These are phyloP conservation scores for Geotrichum citri-aurantii DNA, from an alignment of 1,139 yeast species.

Conservation along the genomic window DNA sequence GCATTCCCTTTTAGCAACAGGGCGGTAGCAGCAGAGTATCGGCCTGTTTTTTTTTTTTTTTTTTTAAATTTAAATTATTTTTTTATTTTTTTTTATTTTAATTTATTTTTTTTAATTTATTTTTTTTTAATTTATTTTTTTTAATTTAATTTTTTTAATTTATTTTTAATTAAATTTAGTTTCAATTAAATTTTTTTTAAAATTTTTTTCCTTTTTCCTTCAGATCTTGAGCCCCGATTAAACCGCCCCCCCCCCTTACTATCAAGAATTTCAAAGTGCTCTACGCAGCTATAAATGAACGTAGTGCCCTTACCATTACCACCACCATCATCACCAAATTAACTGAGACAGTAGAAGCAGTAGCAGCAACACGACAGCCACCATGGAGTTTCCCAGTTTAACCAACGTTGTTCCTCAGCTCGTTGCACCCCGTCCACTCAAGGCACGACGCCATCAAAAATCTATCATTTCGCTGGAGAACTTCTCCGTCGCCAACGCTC, in stretches of 20 bases:
- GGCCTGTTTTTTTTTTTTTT: neutral
- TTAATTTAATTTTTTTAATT: too few species aligned
- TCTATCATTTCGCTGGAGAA: conserved; percentile 23
- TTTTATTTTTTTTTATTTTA: too few species aligned
- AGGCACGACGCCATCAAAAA: conserved; percentile 24
- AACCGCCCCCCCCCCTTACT: neutral
- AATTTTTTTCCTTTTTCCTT: neutral
- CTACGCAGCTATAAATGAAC: neutral
- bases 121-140: too few species aligned
- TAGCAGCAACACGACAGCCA: neutral
- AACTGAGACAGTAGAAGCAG: neutral
- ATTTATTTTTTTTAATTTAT: too few species aligned
- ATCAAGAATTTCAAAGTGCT: neutral
- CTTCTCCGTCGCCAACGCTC: conserved; percentile 8
- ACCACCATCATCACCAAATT: too few species aligned
- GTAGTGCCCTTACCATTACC: neutral
- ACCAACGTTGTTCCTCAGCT: neutral
- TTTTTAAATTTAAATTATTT: too few species aligned
- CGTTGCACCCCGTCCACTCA: conserved; percentile 26
- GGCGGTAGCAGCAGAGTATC: neutral
- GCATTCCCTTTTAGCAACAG: neutral
- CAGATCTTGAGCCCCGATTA: neutral
- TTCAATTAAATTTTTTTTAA: too few species aligned
- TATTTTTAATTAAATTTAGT: too few species aligned
- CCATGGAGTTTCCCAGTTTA: neutral